Base-by-base conservation (phyloP, 2,329 filamentous ascomycete species). In the Fusarium brachygibbosum region DNA sequence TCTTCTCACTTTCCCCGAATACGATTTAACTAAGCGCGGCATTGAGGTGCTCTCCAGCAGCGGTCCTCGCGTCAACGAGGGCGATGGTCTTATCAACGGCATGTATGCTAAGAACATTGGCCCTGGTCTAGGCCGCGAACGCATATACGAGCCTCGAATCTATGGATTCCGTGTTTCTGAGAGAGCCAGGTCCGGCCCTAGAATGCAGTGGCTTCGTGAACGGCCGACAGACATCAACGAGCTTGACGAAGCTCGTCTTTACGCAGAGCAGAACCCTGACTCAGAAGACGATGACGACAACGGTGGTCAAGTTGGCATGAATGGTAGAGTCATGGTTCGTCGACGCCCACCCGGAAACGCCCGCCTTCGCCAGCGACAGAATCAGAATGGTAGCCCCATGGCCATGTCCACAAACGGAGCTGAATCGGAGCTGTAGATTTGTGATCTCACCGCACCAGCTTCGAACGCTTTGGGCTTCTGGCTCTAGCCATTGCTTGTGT, bases 1-100 rank as follows among this genome's bases (percentile, higher is more conserved):
- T 83, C 93, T 99, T 79, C 95, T 99, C 85, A 99, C 95, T 38
- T 99, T 98, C 80, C 95, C 96, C 35, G 96, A 99, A 77, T 92
- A 98, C 76, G 94, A 98, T 73, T 89, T 98, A 63, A 90, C 90
- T 32, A 90, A 91, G 75, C 89, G 89, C 73, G 90, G 90, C 58
- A 82, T 85, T 55, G 87, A 91, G 50, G 82, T 86, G n/a, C 81
- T 91, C 58, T 79, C 80, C 68, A 74, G 72, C 69, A 66, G 71
- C 28, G 74, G 71, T 52, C 76, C 80, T 31, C 76, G 78, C 21
- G 69, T 80, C 34, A 65, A 79, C 38, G 78, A 78, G 4, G 82
- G 84, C 28, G 85, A 88, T 21, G 77, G 78, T 11, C 83, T 86
- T 68, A 89, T 98, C 75, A 98, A 99, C 79, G 96, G 96, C 75